Conservation (phyloP, 2,329 filamentous ascomycete genomes). For the Pyrenophora seminiperda region DNA sequence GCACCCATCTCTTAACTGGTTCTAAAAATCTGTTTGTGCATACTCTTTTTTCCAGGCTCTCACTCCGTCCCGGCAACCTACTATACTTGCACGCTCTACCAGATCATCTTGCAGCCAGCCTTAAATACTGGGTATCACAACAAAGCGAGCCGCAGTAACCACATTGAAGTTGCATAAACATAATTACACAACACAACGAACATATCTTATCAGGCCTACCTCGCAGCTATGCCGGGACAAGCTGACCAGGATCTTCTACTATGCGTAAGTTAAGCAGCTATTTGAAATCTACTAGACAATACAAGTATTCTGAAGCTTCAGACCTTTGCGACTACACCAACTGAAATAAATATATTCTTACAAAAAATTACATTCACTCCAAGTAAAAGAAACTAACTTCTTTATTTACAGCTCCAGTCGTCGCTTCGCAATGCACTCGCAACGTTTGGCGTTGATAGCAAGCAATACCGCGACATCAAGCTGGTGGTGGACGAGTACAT, state of each 20-base stretch:
- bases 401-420: constrained; percentile 36
- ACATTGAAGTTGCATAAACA: too few relatives aligned
- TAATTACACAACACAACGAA: too few relatives aligned
- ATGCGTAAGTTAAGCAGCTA: constrained; percentile 33
- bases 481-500: constrained; percentile 40
- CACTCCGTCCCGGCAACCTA: too few relatives aligned
- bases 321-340: not conserved
- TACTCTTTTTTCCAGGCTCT: too few relatives aligned
- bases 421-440: constrained; percentile 43
- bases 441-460: constrained; percentile 40
- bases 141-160: too few relatives aligned
- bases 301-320: too few relatives aligned
- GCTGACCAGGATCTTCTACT: constrained; percentile 37
- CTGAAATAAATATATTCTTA: not conserved
- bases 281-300: not conserved
- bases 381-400: constrained; percentile 1
- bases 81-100: too few relatives aligned
- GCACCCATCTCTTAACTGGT: too few relatives aligned
- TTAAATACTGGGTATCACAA: too few relatives aligned
- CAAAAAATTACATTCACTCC: not conserved
- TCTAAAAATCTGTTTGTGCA: too few relatives aligned
- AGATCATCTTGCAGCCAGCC: too few relatives aligned
- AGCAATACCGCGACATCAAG: constrained; percentile 40
- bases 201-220: too few relatives aligned
- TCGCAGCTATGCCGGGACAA: constrained; percentile 25